Base-by-base conservation (phyloP, 352 stramenopile species). In the Globisporangium apiculatum region DNA sequence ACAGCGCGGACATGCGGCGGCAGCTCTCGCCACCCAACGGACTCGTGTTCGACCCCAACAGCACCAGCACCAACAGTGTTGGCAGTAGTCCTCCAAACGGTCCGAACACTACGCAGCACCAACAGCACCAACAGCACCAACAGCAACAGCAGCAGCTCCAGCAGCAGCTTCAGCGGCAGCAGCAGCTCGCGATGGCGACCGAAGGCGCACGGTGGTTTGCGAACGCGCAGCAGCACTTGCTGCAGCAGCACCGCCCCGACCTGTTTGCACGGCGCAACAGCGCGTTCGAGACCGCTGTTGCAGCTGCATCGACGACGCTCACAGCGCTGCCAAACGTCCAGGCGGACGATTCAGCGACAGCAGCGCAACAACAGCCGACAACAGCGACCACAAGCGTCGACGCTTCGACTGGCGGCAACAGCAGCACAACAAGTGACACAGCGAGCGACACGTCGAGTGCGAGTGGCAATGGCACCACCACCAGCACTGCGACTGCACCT, bases 261-360 rank as follows among this genome's bases (percentile, higher is more conserved):
- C 56, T 66, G 57, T 53, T 61, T 10, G 57, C 31, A 43, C 7
- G 67, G 41, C 53, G 48, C 54, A 51, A 73, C 58, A 57, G 17
- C 18, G 42, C 56, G 10, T 67, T 78, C 37, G 69, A 77, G 36
- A 64, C 66, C 7, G 69, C 71, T 1, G 64, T 68, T 0, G 71
- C 66, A 1, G 73, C 73, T 0, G 71, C 51, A 1, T 51, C 69
- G 17, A 70, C 76, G 18, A 81, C 75, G 8, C 56, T 87, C 8
- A 61, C 67, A 12, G 74, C 72, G 5, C 51, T 79, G 37, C 73
- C 67, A 15, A 65, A 69, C 41, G 50, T 17, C 6, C 57, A 59
- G 41, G 7, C 55, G 5, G 51, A 52, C 9, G 48, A 57, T 12
- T 3, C 40, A 12, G 15, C 31, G 11, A 17, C n/a, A 7, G n/a